Conservation (phyloP, 2,329 filamentous ascomycete genomes). For the Fusarium piperis region DNA sequence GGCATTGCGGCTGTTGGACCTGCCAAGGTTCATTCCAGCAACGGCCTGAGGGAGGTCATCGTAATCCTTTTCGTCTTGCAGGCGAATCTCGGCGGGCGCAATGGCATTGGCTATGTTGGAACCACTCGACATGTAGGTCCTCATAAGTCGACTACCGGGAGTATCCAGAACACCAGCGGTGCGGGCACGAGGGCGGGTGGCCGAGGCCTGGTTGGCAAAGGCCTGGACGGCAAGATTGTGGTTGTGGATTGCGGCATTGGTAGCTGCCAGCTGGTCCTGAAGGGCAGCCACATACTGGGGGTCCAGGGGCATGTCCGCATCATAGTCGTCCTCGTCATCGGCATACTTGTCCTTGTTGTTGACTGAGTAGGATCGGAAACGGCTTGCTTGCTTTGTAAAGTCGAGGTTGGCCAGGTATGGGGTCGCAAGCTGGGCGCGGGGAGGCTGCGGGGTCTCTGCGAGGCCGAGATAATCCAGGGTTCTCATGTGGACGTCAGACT, state of each 20-base stretch:
- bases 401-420: conserved; percentile 80
- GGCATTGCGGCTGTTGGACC: conserved; percentile 73
- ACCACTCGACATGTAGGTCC: conserved; percentile 79
- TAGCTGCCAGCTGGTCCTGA: conserved; percentile 71
- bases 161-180: conserved; percentile 93
- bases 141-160: conserved; percentile 71
- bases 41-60: conserved; percentile 85
- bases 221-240: conserved; percentile 95
- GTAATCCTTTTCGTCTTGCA: conserved; percentile 80
- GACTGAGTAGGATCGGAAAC: conserved; percentile 96
- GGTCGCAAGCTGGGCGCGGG: conserved; percentile 77
- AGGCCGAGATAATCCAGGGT: conserved; percentile 96
- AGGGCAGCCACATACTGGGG: conserved; percentile 68
- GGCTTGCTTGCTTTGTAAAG: conserved; percentile 80
- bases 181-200: conserved; percentile 84
- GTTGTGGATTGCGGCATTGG: conserved; percentile 79
- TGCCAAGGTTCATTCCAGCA: conserved; percentile 78
- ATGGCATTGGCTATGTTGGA: conserved; percentile 78
- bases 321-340: conserved; percentile 84
- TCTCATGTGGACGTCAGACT: conserved; percentile 87
- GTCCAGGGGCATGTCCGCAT: conserved; percentile 61
- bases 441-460: conserved; percentile 89
- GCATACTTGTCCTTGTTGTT: conserved; percentile 99
- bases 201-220: conserved; percentile 84
- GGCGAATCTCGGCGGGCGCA: conserved; percentile 76